phyloP scores from a whole-genome alignment of 2,329 filamentous ascomycete genomes.

The Cytospora piceae region DNA sequence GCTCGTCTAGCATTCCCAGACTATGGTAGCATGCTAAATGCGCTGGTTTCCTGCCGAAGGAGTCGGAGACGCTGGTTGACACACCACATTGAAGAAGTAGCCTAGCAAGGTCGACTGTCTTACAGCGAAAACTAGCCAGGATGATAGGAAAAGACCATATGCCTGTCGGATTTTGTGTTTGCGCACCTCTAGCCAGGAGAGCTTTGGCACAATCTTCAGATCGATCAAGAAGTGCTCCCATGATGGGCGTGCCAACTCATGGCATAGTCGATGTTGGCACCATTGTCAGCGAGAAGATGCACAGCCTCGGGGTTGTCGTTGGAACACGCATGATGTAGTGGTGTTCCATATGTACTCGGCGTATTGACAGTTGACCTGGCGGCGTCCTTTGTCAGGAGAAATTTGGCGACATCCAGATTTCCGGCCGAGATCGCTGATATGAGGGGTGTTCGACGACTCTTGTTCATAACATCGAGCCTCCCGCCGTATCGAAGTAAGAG shows the following conservation, averaged over 20 bases:
- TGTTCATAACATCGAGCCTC: background rate
- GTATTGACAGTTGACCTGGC: background rate
- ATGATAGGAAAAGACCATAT: background rate
- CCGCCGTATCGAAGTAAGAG: conserved; percentile 1
- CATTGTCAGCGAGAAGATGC: background rate
- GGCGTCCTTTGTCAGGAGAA: background rate
- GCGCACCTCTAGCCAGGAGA: background rate
- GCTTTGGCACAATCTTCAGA: background rate
- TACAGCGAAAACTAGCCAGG: background rate
- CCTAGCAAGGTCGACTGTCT: background rate
- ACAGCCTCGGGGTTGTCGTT: background rate
- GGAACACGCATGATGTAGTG: background rate
- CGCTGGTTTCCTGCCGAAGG: background rate
- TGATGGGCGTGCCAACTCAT: background rate
- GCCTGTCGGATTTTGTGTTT: background rate
- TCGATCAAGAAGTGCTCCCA: background rate
- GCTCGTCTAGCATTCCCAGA: background rate
- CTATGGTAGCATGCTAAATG: conserved; percentile 10
- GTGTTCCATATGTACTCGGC: background rate
- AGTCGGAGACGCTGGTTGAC: background rate
- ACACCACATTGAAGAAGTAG: background rate
- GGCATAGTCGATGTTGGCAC: conserved; percentile 6
- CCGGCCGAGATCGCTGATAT: background rate
- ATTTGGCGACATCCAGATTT: background rate
- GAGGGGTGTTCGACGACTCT: background rate